Conservation (phyloP, 116 monocot species). For the Posidonia oceanica region DNA sequence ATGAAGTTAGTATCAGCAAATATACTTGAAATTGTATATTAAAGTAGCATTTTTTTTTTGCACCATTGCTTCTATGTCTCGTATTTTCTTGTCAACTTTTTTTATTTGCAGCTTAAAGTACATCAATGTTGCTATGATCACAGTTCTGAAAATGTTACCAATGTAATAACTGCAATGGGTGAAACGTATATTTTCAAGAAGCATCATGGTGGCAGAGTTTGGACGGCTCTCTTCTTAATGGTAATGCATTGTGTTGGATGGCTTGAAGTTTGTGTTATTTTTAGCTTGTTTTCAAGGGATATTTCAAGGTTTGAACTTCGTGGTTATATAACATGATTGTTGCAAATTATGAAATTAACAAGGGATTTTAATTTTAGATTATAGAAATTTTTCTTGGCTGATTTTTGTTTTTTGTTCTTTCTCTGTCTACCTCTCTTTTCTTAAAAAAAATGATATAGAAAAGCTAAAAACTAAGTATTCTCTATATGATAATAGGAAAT, state of each 20-base stretch:
- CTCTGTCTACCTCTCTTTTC: not conserved
- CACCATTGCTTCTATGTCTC: not conserved
- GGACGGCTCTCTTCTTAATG: constrained; percentile 80
- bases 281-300: no score
- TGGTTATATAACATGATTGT: no score
- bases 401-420: not conserved
- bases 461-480: no score
- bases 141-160: constrained; percentile 90
- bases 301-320: no score
- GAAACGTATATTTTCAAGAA: constrained; percentile 86
- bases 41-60: not conserved
- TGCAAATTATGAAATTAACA: no score
- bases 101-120: constrained; percentile 72
- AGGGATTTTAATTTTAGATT: no score
- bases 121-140: constrained; percentile 99
- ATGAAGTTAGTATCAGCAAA: no score
- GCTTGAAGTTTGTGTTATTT: no score
- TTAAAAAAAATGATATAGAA: no score
- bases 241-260: constrained; percentile 25
- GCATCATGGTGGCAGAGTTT: constrained; percentile 75
- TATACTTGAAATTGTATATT: no score
- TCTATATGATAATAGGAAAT: no score
- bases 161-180: constrained; percentile 92
- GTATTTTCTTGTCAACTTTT: constrained; percentile 1
- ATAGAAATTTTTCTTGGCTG: no score